phyloP scores from a whole-genome alignment of 2,329 filamentous ascomycete genomes.

The Zymoseptoria brevis region DNA sequence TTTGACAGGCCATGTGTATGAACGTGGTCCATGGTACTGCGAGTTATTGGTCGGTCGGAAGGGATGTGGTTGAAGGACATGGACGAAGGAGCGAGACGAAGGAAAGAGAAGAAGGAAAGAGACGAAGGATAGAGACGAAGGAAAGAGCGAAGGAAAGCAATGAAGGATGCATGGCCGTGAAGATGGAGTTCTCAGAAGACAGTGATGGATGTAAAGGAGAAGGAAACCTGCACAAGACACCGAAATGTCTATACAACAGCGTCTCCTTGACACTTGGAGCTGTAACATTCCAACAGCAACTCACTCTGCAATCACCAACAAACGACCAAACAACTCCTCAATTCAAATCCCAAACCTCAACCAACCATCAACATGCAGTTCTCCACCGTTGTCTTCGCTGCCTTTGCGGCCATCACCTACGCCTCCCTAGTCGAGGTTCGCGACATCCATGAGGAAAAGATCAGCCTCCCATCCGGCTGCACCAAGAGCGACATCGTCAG shows the following conservation, averaged over 20 bases:
- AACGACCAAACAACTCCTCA: too few relatives aligned
- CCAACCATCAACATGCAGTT: too few relatives aligned
- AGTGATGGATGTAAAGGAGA: not conserved
- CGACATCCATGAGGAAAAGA: too few relatives aligned
- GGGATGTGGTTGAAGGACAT: not conserved
- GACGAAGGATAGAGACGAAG: not conserved
- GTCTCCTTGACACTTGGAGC: not conserved
- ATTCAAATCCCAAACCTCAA: too few relatives aligned
- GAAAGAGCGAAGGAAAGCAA: not conserved
- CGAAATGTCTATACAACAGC: not conserved
- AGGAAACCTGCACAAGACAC: not conserved
- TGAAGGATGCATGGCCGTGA: not conserved
- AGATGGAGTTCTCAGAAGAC: too few relatives aligned
- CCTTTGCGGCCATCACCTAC: too few relatives aligned
- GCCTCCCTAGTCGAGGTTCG: too few relatives aligned
- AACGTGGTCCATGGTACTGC: not conserved
- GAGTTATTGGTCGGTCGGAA: not conserved
- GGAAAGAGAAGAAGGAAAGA: not conserved
- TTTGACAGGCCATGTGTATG: not conserved
- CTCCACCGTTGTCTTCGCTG: too few relatives aligned
- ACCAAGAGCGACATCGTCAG: too few relatives aligned
- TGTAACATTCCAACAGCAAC: not conserved
- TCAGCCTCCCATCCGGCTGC: too few relatives aligned
- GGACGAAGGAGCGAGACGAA: not conserved
- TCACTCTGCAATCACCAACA: too few relatives aligned